Percentiles rank a stretch among this genome's conserved stretches.
Conservation (phyloP, 805 yeast species). For the Wickerhamiella spandovensis region DNA sequence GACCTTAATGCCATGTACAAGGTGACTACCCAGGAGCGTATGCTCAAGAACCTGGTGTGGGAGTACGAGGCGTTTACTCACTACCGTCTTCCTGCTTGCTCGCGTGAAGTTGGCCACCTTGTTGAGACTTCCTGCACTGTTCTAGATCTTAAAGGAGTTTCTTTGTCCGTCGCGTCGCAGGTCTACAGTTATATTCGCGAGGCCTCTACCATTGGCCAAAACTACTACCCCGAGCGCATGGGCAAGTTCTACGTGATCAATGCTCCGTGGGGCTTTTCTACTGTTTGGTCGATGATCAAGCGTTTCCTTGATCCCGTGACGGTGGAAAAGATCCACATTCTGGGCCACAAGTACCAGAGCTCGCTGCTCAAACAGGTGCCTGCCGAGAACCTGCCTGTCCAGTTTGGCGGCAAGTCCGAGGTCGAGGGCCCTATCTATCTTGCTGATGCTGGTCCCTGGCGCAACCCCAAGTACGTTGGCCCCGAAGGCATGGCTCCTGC, state of each 20-base stretch:
- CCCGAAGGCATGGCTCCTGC: slow-evolving; percentile 89
- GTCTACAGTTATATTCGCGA: slow-evolving; percentile 82
- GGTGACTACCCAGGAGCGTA: slow-evolving; percentile 88
- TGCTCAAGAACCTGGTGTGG: slow-evolving; percentile 93
- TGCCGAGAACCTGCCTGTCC: slow-evolving; percentile 75
- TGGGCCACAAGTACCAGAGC: slow-evolving; percentile 64
- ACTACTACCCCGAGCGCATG: slow-evolving; percentile 98
- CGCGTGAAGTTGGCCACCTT: slow-evolving; percentile 62
- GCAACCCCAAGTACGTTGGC: slow-evolving; percentile 75
- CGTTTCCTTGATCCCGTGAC: slow-evolving; percentile 96
- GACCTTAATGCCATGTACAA: slow-evolving; percentile 83
- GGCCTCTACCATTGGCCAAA: slow-evolving; percentile 89
- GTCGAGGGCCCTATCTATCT: slow-evolving; percentile 60
- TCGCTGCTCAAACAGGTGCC: slow-evolving; percentile 89
- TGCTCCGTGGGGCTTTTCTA: slow-evolving; percentile 94
- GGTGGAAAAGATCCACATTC: slow-evolving; percentile 82
- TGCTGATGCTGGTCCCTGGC: slow-evolving; percentile 95
- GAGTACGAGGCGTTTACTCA: slow-evolving; percentile 86
- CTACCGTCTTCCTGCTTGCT: slow-evolving; percentile 85
- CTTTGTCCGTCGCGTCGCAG: slow-evolving; percentile 68
- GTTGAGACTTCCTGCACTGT: slow-evolving; percentile 96
- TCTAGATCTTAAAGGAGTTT: slow-evolving; percentile 87
- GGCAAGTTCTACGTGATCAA: slow-evolving; percentile 92
- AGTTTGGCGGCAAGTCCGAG: slow-evolving; percentile 76
- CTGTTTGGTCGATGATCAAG: slow-evolving; percentile 83